Evolutionary conservation across 2,329 filamentous ascomycete species (phyloP).

Genomic region (Phialocephala subalpina): DNA sequence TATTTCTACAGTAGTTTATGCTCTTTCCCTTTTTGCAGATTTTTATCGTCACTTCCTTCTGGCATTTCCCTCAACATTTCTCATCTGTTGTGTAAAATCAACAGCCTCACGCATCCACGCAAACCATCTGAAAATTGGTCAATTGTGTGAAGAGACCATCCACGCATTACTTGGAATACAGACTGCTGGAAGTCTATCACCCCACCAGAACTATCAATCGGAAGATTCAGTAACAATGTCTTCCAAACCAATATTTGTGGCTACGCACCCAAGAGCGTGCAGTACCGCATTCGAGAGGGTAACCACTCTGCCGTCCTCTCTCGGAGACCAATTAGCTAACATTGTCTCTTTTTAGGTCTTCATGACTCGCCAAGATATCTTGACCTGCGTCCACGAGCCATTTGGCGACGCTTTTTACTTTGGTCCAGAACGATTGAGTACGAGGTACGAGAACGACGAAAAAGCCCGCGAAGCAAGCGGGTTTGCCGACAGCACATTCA

Average conservation of each 20-base stretch:
- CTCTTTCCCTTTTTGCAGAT: slow-evolving; percentile 6
- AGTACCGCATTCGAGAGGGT: slow-evolving; percentile 97
- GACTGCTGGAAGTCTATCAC: slow-evolving; percentile 31
- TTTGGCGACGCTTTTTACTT: slow-evolving; percentile 98
- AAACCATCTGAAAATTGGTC: slow-evolving; percentile 34
- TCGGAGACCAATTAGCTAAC: slow-evolving; percentile 22
- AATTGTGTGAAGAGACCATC: slow-evolving; percentile 20
- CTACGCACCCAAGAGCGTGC: slow-evolving; percentile 92
- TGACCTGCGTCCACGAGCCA: slow-evolving; percentile 91
- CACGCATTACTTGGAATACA: slow-evolving; percentile 40
- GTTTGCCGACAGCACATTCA: slow-evolving; percentile 75
- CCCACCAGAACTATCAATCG: background rate
- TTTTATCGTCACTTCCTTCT: background rate
- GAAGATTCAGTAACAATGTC: slow-evolving; percentile 62
- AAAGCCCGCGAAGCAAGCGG: slow-evolving; percentile 65
- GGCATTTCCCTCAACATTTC: background rate
- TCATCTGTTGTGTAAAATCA: slow-evolving; percentile 19
- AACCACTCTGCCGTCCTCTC: slow-evolving; percentile 30
- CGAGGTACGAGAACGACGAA: slow-evolving; percentile 77
- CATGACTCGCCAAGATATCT: slow-evolving; percentile 86
- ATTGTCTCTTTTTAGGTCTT: slow-evolving; percentile 73
- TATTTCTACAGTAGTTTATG: background rate
- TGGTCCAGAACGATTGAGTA: slow-evolving; percentile 85
- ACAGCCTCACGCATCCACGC: slow-evolving; percentile 7
- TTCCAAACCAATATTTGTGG: slow-evolving; percentile 86